Percentiles rank a stretch among this genome's conserved stretches.
phyloP scores from a whole-genome alignment of 257 asterid species.

The Ligustrum vulgare region DNA sequence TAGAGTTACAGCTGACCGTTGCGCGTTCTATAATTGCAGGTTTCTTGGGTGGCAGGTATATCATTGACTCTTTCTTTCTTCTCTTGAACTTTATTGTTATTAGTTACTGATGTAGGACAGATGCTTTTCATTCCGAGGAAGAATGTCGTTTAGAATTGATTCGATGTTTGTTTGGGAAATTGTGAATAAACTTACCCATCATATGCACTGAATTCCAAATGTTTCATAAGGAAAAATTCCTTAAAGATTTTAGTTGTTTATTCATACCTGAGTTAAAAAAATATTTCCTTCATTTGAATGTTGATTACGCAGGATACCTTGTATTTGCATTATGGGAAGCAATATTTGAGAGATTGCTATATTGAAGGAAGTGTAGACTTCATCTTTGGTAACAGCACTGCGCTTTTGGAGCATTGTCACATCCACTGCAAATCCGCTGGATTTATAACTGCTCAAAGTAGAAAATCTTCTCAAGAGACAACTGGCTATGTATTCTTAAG shows the following conservation, averaged over 20 bases:
- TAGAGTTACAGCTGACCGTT: conserved; percentile 90
- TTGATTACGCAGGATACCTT: conserved; percentile 69
- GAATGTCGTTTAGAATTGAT: not conserved
- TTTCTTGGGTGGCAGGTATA: conserved; percentile 97
- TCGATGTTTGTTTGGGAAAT: not conserved
- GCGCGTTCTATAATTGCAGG: conserved; percentile 88
- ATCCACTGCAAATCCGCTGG: conserved; percentile 92
- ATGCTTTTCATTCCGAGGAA: not conserved
- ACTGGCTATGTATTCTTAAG: conserved; percentile 92
- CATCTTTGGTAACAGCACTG: conserved; percentile 97
- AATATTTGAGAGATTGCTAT: conserved; percentile 84
- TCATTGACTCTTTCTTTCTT: not conserved
- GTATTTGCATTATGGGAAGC: conserved; percentile 90
- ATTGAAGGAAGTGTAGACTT: conserved; percentile 97
- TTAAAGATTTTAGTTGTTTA: not conserved
- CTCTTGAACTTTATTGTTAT: not conserved
- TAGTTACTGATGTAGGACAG: not conserved
- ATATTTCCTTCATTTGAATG: conserved; percentile 1
- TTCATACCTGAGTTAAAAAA: not conserved
- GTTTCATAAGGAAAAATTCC: not conserved
- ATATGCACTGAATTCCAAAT: not conserved
- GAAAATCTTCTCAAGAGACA: conserved; percentile 92
- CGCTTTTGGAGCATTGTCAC: conserved; percentile 93
- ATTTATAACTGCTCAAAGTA: conserved; percentile 83
- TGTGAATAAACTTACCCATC: not conserved